Evolutionary conservation across 1,284 basidiomycete species (phyloP).

Genomic region (Ceratobasidium sp.): DNA sequence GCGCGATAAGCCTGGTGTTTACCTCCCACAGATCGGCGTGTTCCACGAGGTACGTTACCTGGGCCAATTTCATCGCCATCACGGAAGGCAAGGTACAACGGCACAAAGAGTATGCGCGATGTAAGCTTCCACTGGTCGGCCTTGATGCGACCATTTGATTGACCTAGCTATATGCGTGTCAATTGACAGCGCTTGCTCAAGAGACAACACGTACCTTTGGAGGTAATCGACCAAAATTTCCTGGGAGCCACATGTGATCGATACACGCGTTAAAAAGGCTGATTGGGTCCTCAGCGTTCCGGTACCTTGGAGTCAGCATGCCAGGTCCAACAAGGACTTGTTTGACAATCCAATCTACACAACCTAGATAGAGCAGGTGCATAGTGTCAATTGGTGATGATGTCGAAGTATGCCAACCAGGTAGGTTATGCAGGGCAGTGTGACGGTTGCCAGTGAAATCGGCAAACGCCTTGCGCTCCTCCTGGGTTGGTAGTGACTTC

Average conservation of each 20-base stretch:
- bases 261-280: conserved; percentile 10
- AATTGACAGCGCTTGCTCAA: background rate
- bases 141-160: background rate
- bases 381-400: conserved; percentile 34
- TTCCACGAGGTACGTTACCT: conserved; percentile 15
- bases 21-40: background rate
- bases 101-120: background rate
- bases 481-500: background rate
- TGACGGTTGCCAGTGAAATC: conserved; percentile 6
- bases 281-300: background rate
- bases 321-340: conserved; percentile 35
- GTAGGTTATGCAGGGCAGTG: conserved; percentile 16
- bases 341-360: conserved; percentile 42
- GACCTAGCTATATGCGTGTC: conserved; percentile 3
- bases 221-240: conserved; percentile 10
- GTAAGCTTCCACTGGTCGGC: conserved; percentile 40
- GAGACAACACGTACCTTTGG: conserved; percentile 29
- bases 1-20: conserved; percentile 16
- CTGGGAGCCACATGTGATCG: conserved; percentile 24
- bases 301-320: background rate
- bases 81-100: conserved; percentile 10
- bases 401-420: conserved; percentile 25
- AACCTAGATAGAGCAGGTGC: conserved; percentile 41
- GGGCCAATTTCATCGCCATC: conserved; percentile 10
- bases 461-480: background rate